Conservation (phyloP, 768 basidiomycete genomes). For the Xerocomus brunneocitrinus region DNA sequence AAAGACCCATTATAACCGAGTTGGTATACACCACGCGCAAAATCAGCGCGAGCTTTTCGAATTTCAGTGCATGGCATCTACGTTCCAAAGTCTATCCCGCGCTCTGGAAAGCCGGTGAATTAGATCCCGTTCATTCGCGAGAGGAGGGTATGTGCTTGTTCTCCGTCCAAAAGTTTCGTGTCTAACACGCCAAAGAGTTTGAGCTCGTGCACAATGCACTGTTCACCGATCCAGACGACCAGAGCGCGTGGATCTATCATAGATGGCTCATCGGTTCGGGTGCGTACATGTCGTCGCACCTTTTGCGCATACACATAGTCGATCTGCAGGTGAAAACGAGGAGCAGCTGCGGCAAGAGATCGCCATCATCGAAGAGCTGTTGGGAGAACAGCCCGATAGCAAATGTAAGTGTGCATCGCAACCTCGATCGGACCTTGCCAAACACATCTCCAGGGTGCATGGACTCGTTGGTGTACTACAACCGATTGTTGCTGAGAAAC, state of each 20-base stretch:
- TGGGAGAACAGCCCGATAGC: slow-evolving; percentile 87
- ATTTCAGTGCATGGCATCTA: slow-evolving; percentile 99
- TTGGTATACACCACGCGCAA: slow-evolving; percentile 83
- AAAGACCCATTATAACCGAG: slow-evolving; percentile 58
- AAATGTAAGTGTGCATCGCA: slow-evolving; percentile 60
- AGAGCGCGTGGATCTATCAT: slow-evolving; percentile 98
- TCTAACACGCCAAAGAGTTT: slow-evolving; percentile 57
- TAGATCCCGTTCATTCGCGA: slow-evolving; percentile 51
- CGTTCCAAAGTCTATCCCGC: slow-evolving; percentile 73
- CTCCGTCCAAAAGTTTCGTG: not conserved
- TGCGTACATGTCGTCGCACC: slow-evolving; percentile 26
- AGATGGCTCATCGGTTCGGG: slow-evolving; percentile 91
- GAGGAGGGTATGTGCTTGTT: slow-evolving; percentile 55
- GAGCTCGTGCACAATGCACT: slow-evolving; percentile 89
- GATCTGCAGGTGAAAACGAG: slow-evolving; percentile 50
- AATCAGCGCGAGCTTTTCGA: slow-evolving; percentile 92
- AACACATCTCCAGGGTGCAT: slow-evolving; percentile 69
- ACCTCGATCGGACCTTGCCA: not conserved
- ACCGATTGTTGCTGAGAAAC: slow-evolving; percentile 56
- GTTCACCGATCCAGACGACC: slow-evolving; percentile 95
- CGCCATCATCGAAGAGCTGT: slow-evolving; percentile 69
- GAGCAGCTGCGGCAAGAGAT: slow-evolving; percentile 71
- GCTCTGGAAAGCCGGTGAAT: slow-evolving; percentile 57
- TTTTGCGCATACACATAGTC: not conserved
- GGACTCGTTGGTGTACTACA: slow-evolving; percentile 86